Percentiles rank a stretch among this genome's conserved stretches.
These are phyloP conservation scores for Gaultheria prostrata DNA, from an alignment of 148 eudicot species.

Conservation along the genomic window DNA sequence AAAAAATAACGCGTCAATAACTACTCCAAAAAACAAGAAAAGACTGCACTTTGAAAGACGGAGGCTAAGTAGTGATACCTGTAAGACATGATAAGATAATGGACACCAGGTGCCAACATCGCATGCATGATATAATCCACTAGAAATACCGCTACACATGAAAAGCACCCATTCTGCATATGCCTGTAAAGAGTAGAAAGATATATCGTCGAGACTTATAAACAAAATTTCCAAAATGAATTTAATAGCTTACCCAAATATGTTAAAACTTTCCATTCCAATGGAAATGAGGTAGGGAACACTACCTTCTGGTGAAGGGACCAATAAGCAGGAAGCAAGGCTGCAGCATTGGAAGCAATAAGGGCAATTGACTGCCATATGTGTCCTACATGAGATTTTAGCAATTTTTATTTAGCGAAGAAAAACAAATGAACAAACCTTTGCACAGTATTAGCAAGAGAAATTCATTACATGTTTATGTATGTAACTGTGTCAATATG, in stretches of 20 bases:
- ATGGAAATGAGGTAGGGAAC: slow-evolving; percentile 9
- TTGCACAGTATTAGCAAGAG: not conserved
- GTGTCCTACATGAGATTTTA: slow-evolving; percentile 66
- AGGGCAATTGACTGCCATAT: slow-evolving; percentile 77
- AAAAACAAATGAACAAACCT: not conserved
- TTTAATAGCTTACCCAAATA: not conserved
- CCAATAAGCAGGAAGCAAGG: slow-evolving; percentile 91
- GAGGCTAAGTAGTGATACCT: slow-evolving; percentile 39
- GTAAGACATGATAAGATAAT: slow-evolving; percentile 53
- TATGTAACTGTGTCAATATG: not conserved
- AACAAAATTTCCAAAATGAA: not conserved
- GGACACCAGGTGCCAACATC: slow-evolving; percentile 95
- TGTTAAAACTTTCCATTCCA: not conserved
- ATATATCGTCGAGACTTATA: not conserved
- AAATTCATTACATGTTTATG: not conserved
- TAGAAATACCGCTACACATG: slow-evolving; percentile 80
- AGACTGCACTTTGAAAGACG: not conserved
- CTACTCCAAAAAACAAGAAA: not conserved
- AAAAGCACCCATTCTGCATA: slow-evolving; percentile 89
- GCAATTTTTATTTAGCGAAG: slow-evolving; percentile 14
- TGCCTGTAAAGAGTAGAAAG: slow-evolving; percentile 48
- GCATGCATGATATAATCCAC: slow-evolving; percentile 93
- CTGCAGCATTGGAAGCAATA: slow-evolving; percentile 88
- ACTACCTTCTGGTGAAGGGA: slow-evolving; percentile 77
- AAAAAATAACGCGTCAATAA: not conserved